Evolutionary conservation across 2,329 filamentous ascomycete genomes (phyloP).

Genomic region (Penicillium glabrum): DNA sequence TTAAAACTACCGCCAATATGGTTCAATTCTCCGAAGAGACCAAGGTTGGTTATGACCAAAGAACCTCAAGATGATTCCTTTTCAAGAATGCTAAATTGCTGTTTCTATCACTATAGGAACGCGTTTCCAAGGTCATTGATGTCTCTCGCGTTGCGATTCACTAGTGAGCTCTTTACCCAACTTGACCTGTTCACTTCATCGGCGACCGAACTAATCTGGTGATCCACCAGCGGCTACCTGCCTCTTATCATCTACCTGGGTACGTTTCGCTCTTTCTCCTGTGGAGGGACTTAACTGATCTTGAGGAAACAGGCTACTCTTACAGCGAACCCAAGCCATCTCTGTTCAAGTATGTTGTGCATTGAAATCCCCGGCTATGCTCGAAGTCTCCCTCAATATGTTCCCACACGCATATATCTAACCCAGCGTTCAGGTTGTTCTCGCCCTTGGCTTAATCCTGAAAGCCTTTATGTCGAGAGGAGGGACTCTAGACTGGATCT

Average conservation of each 20-base stretch:
- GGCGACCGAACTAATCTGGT: slow-evolving; percentile 15
- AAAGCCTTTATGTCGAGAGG: neutral
- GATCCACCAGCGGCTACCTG: slow-evolving; percentile 74
- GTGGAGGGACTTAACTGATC: slow-evolving; percentile 18
- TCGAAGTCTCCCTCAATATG: neutral
- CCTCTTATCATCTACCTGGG: slow-evolving; percentile 96
- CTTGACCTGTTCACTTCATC: neutral
- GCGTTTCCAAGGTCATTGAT: slow-evolving; percentile 95
- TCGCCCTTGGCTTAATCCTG: slow-evolving; percentile 42
- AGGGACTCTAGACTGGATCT: neutral
- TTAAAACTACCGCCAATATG: slow-evolving; percentile 32
- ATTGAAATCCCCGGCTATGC: slow-evolving; percentile 3
- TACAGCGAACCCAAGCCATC: slow-evolving; percentile 89
- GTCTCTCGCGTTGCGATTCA: slow-evolving; percentile 90
- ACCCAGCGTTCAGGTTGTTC: slow-evolving; percentile 35
- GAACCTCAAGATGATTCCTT: neutral
- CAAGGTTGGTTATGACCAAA: slow-evolving; percentile 62
- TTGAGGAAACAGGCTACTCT: slow-evolving; percentile 69
- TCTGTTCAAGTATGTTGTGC: slow-evolving; percentile 62
- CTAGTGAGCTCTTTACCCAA: slow-evolving; percentile 65
- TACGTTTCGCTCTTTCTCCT: slow-evolving; percentile 44
- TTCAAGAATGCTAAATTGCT: slow-evolving; percentile 2
- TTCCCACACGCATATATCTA: slow-evolving; percentile 9
- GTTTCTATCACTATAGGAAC: slow-evolving; percentile 64
- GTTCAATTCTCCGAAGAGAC: slow-evolving; percentile 89